phyloP scores from a whole-genome alignment of 441 rosid species.

The Populus hybrid region DNA sequence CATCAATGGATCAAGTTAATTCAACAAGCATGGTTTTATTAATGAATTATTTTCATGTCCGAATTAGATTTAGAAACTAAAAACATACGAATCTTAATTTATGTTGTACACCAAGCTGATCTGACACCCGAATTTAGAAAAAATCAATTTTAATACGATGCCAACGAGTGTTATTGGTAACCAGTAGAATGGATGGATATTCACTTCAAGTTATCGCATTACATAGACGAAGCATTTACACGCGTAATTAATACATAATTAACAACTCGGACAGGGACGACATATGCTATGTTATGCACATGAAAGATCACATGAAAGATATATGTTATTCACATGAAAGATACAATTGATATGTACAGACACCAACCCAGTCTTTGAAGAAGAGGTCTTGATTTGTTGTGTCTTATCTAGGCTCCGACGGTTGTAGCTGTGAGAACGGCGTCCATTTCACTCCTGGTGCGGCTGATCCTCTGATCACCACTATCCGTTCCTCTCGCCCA shows the following conservation, averaged over 20 bases:
- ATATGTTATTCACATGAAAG: too few species aligned
- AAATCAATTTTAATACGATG: not conserved
- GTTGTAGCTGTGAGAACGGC: slow-evolving; percentile 24
- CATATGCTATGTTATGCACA: too few species aligned
- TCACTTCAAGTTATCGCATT: not conserved
- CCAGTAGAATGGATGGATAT: not conserved
- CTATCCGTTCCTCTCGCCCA: slow-evolving; percentile 37
- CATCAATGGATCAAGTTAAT: too few species aligned
- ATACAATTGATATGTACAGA: not conserved
- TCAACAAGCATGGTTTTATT: too few species aligned
- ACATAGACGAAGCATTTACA: too few species aligned
- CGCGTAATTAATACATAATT: too few species aligned
- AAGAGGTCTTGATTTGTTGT: not conserved
- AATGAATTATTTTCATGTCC: too few species aligned
- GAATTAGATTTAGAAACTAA: too few species aligned
- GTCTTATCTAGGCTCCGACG: slow-evolving; percentile 33
- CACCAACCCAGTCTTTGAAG: not conserved
- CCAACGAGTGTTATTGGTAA: not conserved
- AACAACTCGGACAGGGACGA: not conserved
- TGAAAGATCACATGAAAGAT: too few species aligned
- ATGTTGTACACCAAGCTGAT: too few species aligned
- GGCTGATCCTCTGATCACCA: slow-evolving; percentile 35
- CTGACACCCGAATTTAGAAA: too few species aligned
- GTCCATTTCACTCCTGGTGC: slow-evolving; percentile 47
- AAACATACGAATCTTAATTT: too few species aligned